Conservation (phyloP, 2,329 filamentous ascomycete genomes). For the Fusarium piperis region DNA sequence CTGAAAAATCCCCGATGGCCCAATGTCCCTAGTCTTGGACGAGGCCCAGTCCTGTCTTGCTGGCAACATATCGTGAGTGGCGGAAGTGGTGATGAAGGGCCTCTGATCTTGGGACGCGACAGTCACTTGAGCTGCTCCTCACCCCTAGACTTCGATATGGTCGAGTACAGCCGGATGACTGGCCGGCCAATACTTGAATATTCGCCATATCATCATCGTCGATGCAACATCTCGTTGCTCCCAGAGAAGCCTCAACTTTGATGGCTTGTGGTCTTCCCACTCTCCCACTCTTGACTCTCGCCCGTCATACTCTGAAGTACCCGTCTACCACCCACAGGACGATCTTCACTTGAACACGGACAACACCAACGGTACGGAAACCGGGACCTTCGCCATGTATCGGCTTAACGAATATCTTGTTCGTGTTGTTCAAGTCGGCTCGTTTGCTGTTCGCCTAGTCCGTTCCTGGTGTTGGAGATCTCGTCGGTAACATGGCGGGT, state of each 20-base stretch:
- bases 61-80: neutral
- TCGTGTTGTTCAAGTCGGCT: neutral
- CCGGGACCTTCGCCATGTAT: neutral
- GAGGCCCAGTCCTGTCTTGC: neutral
- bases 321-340: neutral
- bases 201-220: neutral
- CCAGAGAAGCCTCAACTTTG: neutral
- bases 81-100: neutral
- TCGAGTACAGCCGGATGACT: neutral
- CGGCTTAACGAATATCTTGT: neutral
- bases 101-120: neutral
- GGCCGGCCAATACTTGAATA: neutral
- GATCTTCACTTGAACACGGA: constrained; percentile 2
- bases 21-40: neutral
- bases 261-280: neutral
- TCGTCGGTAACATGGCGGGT: neutral
- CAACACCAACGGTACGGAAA: neutral
- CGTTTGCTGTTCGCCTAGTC: neutral
- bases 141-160: neutral
- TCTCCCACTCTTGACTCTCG: neutral
- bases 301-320: neutral
- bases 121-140: neutral
- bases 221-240: neutral
- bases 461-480: neutral
- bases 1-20: neutral